Base-by-base conservation (phyloP, 768 basidiomycete genomes). In the Myochromella boudieri region DNA sequence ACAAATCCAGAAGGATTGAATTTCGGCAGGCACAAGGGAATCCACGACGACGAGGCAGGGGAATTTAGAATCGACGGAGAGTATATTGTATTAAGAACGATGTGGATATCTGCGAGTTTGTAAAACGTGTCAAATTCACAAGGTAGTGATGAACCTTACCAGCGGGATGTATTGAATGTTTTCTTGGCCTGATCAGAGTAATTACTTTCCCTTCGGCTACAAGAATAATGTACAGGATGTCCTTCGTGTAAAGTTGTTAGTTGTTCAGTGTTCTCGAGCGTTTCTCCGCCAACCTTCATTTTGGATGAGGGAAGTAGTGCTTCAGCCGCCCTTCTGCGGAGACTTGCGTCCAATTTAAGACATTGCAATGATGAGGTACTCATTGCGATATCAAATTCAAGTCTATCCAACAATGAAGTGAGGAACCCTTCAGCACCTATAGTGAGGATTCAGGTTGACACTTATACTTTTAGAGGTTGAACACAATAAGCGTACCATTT, bases 21-120 rank as follows among this genome's bases (percentile, higher is more conserved):
- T 64, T 93, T 94, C 0, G 97, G 95, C 3, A 99, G 78, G 63
- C 97, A 98, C 37, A 99, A 80, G 2, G 97, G 97, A 6, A 98
- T 79, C 92, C 94, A 99, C 5, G 87, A 87, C 11, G 94, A 88
- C 6, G 92, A 74, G 5, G 85, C 86, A 7, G 85, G 83, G 2
- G 85, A 87, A 60, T 84, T 87, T 49, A 75, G 71, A 53, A 88
- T 82, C 1, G 91, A 87, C 0, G 91, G 88, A 0, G 90, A 80
- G 46, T 88, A 80, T 6, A 97, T 80, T 2, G 94, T 95, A 61
- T 95, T 97, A 44, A 98, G 75, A 24, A 97, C 77, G 39, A 97
- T 84, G 60, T 97, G 94, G 15, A 99, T 81, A 60, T 98, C 97
- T 84, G 61, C 15, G 25, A 24, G 9, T 29, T 9, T 44, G 49